Percentiles rank a stretch among this genome's conserved stretches.
Conservation (phyloP, 2,329 filamentous ascomycete species). For the Colletotrichum plurivorum region DNA sequence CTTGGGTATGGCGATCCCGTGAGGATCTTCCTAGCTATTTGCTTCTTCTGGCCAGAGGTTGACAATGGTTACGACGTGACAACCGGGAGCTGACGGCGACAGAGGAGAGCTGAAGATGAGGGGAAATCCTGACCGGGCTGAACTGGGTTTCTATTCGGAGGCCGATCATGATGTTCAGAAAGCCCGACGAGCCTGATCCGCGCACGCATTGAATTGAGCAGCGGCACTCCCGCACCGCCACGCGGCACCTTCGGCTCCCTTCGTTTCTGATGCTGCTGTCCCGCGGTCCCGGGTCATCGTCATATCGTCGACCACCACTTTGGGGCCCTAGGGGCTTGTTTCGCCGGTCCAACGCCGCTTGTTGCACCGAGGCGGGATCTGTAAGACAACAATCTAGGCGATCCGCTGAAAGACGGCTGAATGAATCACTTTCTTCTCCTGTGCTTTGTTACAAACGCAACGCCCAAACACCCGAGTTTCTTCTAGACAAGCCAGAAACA, state of each 20-base stretch:
- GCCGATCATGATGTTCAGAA: constrained; percentile 34
- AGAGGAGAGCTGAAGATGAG: constrained; percentile 32
- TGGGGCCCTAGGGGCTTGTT: not conserved
- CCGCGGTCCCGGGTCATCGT: constrained; percentile 11
- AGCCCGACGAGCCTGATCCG: constrained; percentile 24
- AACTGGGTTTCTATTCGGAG: constrained; percentile 27
- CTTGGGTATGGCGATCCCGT: constrained; percentile 37
- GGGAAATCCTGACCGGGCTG: constrained; percentile 36
- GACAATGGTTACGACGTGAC: constrained; percentile 17
- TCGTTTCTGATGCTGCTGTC: constrained; percentile 17
- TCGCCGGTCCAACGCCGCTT: constrained; percentile 15
- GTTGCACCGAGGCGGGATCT: constrained; percentile 15
- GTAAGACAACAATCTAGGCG: constrained; percentile 7
- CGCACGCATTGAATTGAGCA: constrained; percentile 9
- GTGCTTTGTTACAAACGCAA: constrained; percentile 36
- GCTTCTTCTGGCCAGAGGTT: constrained; percentile 30
- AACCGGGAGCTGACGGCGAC: constrained; percentile 2
- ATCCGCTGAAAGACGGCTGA: constrained; percentile 1
- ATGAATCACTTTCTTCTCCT: not conserved
- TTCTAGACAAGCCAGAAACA: constrained; percentile 20
- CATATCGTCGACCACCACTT: not conserved
- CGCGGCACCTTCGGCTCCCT: constrained; percentile 25
- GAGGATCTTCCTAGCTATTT: constrained; percentile 33
- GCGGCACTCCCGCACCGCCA: constrained; percentile 27
- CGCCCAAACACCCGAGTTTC: constrained; percentile 18